Evolutionary conservation across 2,329 filamentous ascomycete species (phyloP), one percentile per base, ranked within the genome.

Genomic region (Cadophora gregata): DNA sequence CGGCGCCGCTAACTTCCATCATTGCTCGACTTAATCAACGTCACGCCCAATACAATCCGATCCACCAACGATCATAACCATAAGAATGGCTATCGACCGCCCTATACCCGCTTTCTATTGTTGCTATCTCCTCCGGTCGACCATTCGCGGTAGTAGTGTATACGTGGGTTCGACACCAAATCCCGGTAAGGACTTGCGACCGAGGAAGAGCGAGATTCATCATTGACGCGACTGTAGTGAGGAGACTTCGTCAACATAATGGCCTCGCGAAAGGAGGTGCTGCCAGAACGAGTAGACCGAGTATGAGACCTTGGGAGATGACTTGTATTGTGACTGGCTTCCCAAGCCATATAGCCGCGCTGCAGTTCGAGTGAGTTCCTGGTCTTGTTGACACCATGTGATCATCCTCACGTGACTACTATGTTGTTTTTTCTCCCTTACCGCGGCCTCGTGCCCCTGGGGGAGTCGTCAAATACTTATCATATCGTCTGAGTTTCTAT

Each of bases 111-210:
- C 94, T 1, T 90, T 97, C 71, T 98, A 98, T 77, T 93, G 92
- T 72, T 96, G 96, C 77, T 98, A 99, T 78, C 86, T 98, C 19
- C 86, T 98, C 42, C 90, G 94, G 24, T 97, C 95, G 0, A 93
- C 90, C 0, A 85, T 93, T 10, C 85, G 87, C 55, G 88, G 88
- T 31, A 88, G 86, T 2, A 81, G 78, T 55, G 84, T 95, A 31
- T 99, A 99, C 79, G 90, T 98, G 63, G 96, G 96, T 62, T 97
- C 93, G 51, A 98, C 96, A 0, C 94, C 94, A 0, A 89, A 97
- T 75, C 95, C 96, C 71, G 72, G 75, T 75, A 67, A 64, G 72
- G 27, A n/a, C 42, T 19, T 24, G 5, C 21, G 24, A 31, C 9
- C 4, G 16, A 51, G 29, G 24, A 59, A n/a, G 33, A 56, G 33